Evolutionary conservation across 495 filamentous ascomycete genomes (phyloP).

Genomic region (Pseudomonodictys pantanalensis): DNA sequence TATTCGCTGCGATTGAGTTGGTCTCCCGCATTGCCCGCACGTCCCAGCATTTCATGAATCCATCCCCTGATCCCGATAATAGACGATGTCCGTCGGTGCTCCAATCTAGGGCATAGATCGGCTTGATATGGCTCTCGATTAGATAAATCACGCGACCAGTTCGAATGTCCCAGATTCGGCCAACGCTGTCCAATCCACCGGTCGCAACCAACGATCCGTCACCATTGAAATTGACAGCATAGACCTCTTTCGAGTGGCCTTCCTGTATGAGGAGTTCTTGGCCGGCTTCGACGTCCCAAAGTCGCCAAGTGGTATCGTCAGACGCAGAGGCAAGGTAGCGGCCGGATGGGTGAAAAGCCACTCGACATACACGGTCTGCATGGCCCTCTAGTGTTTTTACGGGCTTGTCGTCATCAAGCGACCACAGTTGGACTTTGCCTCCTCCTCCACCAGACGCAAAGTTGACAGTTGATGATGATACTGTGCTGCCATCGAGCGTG

Average conservation of each 20-base stretch:
- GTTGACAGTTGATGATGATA: constrained; percentile 74
- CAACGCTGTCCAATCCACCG: constrained; percentile 89
- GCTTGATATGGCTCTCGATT: constrained; percentile 87
- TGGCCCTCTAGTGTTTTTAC: constrained; percentile 82
- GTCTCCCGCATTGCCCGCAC: constrained; percentile 78
- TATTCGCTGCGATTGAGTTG: constrained; percentile 86
- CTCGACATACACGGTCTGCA: constrained; percentile 78
- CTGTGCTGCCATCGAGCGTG: constrained; percentile 64
- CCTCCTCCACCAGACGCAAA: constrained; percentile 90
- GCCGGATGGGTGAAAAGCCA: constrained; percentile 93
- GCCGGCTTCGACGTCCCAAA: constrained; percentile 89
- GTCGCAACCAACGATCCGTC: constrained; percentile 89
- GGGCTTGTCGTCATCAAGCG: constrained; percentile 76
- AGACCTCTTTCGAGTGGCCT: constrained; percentile 90
- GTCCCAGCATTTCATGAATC: constrained; percentile 98
- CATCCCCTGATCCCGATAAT: constrained; percentile 85
- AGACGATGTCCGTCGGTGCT: constrained; percentile 84
- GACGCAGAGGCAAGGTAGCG: constrained; percentile 88
- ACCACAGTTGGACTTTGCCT: constrained; percentile 87
- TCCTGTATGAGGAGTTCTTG: constrained; percentile 88
- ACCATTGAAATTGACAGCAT: constrained; percentile 79
- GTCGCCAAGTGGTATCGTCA: constrained; percentile 92
- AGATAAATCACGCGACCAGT: constrained; percentile 95
- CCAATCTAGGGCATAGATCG: constrained; percentile 92
- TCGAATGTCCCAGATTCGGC: constrained; percentile 93